phyloP scores from a whole-genome alignment of 192 early-diverging fungal genomes.

The Rhizophagus sp. region DNA sequence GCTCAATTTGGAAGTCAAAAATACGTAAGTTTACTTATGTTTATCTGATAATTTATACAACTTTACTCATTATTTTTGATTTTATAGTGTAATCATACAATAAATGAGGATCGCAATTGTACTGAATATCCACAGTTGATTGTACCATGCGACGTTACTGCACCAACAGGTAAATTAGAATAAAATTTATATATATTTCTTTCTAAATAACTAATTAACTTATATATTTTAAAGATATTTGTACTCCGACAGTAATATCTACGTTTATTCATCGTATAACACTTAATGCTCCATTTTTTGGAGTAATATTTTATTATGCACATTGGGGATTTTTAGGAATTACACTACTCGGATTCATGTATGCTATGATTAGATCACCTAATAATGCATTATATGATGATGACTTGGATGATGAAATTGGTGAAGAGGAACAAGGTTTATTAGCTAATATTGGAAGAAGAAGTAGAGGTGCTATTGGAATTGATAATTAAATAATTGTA shows the following conservation, averaged over 20 bases:
- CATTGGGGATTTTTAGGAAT: constrained; percentile 56
- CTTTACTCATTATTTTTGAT: not conserved
- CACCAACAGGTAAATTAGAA: constrained; percentile 36
- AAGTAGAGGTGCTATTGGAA: not conserved
- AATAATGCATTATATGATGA: constrained; percentile 38
- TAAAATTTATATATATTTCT: not conserved
- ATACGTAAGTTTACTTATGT: constrained; percentile 46
- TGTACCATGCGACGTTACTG: constrained; percentile 56
- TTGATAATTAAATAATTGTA: not conserved
- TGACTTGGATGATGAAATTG: constrained; percentile 38
- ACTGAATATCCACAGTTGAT: constrained; percentile 49
- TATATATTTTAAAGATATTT: constrained; percentile 39
- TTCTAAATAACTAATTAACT: not conserved
- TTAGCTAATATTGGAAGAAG: not conserved
- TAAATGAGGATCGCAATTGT: constrained; percentile 43
- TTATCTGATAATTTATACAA: not conserved
- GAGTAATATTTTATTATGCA: constrained; percentile 52
- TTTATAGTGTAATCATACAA: constrained; percentile 54
- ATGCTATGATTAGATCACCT: constrained; percentile 41
- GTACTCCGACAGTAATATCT: constrained; percentile 60
- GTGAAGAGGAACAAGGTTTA: constrained; percentile 41
- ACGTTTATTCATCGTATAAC: constrained; percentile 47
- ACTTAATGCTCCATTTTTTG: constrained; percentile 54
- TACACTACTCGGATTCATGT: constrained; percentile 40
- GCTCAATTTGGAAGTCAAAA: constrained; percentile 63